Evolutionary conservation across 1,139 yeast species (phyloP).

Genomic region (Debaryomyces coudertii): DNA sequence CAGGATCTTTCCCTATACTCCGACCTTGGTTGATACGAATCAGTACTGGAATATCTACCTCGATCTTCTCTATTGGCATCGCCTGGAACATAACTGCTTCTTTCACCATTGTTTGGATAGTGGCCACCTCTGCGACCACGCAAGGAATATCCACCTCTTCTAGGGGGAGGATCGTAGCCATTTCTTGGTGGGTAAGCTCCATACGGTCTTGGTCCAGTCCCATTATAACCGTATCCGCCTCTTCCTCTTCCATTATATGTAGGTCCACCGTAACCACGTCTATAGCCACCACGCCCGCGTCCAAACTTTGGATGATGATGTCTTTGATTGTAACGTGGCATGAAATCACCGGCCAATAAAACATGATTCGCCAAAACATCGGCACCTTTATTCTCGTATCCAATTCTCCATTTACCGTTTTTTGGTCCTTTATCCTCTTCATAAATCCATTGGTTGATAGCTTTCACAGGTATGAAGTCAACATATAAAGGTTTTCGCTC

Average conservation of each 20-base stretch:
- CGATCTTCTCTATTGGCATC: constrained; percentile 11
- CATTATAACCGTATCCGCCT: constrained; percentile 17
- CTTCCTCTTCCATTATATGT: constrained; percentile 14
- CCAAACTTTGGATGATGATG: constrained; percentile 16
- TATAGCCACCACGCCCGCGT: constrained; percentile 13
- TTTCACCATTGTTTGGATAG: constrained; percentile 16
- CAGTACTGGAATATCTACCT: constrained; percentile 19
- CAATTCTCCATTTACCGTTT: constrained; percentile 49
- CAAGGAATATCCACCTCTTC: constrained; percentile 10
- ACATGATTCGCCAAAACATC: constrained; percentile 43
- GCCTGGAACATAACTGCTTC: constrained; percentile 23
- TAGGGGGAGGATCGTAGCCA: constrained; percentile 10
- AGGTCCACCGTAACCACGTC: constrained; percentile 9
- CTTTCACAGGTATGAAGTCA: constrained; percentile 50
- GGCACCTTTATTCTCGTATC: constrained; percentile 34
- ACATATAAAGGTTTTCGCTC: constrained; percentile 36
- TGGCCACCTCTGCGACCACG: constrained; percentile 12
- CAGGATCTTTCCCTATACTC: constrained; percentile 17
- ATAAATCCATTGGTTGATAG: constrained; percentile 49
- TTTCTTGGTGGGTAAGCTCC: constrained; percentile 10
- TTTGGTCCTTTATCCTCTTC: constrained; percentile 49
- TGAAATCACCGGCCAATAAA: constrained; percentile 39
- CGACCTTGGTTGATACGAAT: constrained; percentile 23
- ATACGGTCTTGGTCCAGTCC: constrained; percentile 12
- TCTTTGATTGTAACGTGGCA: constrained; percentile 24